phyloP scores from a whole-genome alignment of 768 basidiomycete species.

The Panellus pusillus region DNA sequence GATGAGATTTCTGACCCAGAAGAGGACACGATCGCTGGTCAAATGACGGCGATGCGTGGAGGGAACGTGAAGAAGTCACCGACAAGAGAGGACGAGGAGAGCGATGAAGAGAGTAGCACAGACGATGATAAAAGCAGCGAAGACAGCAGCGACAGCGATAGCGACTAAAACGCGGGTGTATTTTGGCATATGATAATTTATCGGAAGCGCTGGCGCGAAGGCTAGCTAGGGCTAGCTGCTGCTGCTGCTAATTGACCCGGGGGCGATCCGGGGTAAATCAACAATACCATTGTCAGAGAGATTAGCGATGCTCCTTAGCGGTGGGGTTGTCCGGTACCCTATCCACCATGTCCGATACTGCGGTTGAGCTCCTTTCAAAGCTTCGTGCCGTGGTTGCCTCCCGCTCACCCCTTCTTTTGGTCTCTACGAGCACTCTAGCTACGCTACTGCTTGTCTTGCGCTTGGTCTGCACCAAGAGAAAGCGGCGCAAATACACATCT shows the following conservation, averaged over 20 bases:
- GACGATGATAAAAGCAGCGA: constrained; percentile 53
- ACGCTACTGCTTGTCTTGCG: constrained; percentile 12
- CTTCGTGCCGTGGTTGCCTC: constrained; percentile 1
- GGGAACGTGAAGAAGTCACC: constrained; percentile 71
- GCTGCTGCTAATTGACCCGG: no score
- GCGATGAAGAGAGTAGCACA: constrained; percentile 51
- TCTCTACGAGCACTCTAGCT: constrained; percentile 4
- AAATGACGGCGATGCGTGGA: constrained; percentile 96
- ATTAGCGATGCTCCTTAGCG: no score
- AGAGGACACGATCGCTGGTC: constrained; percentile 93
- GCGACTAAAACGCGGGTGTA: constrained; percentile 33
- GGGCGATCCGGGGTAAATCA: no score
- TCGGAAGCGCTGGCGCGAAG: not conserved
- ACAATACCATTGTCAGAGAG: no score
- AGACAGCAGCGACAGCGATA: constrained; percentile 59
- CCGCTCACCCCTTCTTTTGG: constrained; percentile 3
- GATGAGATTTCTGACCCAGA: constrained; percentile 99
- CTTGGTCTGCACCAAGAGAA: not conserved
- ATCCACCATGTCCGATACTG: not conserved
- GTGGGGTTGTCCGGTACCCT: no score
- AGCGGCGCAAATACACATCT: constrained; percentile 8
- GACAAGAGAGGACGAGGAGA: constrained; percentile 43
- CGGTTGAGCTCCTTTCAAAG: not conserved
- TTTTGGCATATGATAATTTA: not conserved
- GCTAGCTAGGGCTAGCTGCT: no score